Conservation (phyloP, 257 asterid genomes). For the Primulina eburnea region DNA sequence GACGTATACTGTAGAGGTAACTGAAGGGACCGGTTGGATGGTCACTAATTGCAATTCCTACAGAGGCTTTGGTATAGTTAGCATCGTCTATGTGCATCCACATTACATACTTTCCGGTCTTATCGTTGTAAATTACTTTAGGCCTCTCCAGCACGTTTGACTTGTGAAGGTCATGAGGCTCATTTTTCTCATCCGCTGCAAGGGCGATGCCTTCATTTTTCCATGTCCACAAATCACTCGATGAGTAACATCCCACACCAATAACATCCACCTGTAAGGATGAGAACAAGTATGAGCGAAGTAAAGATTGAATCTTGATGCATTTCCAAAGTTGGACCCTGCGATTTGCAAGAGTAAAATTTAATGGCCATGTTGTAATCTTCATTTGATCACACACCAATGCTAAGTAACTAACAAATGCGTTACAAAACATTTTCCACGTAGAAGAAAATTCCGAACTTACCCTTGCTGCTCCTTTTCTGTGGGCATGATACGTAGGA, state of each 20-base stretch:
- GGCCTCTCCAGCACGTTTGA: conserved; percentile 92
- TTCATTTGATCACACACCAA: neutral
- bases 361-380: neutral
- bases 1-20: conserved; percentile 75
- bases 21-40: conserved; percentile 76
- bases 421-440: neutral
- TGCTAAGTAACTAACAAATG: neutral
- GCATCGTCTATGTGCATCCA: conserved; percentile 97
- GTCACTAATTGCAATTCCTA: conserved; percentile 70
- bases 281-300: conserved; percentile 9
- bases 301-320: conserved; percentile 6
- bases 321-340: conserved; percentile 1
- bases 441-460: conserved; percentile 26
- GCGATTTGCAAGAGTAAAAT: neutral
- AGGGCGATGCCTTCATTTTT: conserved; percentile 90
- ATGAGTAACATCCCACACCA: conserved; percentile 96
- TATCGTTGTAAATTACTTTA: conserved; percentile 81
- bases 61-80: conserved; percentile 90
- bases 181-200: conserved; percentile 61
- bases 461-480: conserved; percentile 95
- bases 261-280: conserved; percentile 80
- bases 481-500: conserved; percentile 94
- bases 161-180: conserved; percentile 81
- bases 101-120: conserved; percentile 70
- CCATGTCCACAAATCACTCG: conserved; percentile 94